phyloP scores from a whole-genome alignment of 164 flowering plant species.

The Stephania cephalantha region DNA sequence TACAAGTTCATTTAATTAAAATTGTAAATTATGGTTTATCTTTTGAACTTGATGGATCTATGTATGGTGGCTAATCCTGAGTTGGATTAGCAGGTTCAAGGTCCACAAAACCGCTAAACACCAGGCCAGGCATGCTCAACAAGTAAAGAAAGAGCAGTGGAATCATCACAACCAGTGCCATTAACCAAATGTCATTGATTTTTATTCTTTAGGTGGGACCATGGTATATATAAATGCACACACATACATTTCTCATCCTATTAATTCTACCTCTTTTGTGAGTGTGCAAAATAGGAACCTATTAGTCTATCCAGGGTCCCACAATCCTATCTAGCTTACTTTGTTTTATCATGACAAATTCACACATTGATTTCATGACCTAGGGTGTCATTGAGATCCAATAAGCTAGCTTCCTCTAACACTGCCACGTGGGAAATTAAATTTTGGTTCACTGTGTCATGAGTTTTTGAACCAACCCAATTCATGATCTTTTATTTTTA shows the following conservation, averaged over 20 bases:
- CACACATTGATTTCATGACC: conserved; percentile 4
- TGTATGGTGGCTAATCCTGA: not conserved
- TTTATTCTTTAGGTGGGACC: conserved; percentile 11
- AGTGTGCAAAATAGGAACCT: not conserved
- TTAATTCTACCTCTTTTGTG: not conserved
- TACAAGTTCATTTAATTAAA: too few species aligned
- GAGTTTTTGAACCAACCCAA: conserved; percentile 1
- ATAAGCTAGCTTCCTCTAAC: not conserved
- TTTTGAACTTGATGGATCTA: not conserved
- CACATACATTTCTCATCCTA: not conserved
- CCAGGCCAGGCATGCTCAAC: conserved; percentile 5
- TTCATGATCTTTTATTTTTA: not conserved
- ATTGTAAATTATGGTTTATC: too few species aligned
- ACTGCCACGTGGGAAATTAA: not conserved
- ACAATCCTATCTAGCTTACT: not conserved
- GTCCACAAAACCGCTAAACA: not conserved
- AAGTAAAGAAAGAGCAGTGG: conserved; percentile 12
- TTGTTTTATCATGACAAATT: not conserved
- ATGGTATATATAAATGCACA: too few species aligned
- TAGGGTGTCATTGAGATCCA: not conserved
- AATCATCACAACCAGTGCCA: conserved; percentile 20
- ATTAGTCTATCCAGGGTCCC: conserved; percentile 7
- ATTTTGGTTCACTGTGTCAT: not conserved
- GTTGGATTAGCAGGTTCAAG: not conserved
- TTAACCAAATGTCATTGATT: conserved; percentile 12